These are phyloP conservation scores for Clarireedia sp. DNA, from an alignment of 2,329 filamentous ascomycete species.

Conservation along the genomic window DNA sequence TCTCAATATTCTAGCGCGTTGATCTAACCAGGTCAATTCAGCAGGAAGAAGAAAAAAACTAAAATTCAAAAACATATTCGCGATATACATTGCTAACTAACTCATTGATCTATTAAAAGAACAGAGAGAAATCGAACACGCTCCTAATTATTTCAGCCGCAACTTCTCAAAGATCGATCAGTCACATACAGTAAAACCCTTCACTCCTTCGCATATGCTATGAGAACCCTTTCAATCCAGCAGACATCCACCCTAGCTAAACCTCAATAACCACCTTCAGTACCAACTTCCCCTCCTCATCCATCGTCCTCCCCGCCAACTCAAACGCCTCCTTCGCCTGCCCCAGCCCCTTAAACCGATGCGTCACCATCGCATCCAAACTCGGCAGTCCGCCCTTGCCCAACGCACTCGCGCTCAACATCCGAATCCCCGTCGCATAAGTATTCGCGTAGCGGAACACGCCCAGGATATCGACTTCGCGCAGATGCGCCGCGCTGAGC, in stretches of 20 bases:
- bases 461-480: slow-evolving; percentile 71
- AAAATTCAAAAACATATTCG: too few relatives aligned
- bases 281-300: slow-evolving; percentile 60
- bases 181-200: neutral
- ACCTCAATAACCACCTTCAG: slow-evolving; percentile 63
- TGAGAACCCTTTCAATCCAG: neutral
- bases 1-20: too few relatives aligned
- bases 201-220: neutral
- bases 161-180: too few relatives aligned
- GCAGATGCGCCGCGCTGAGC: slow-evolving; percentile 61
- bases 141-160: too few relatives aligned
- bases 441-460: slow-evolving; percentile 74
- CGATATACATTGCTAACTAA: too few relatives aligned
- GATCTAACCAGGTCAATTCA: too few relatives aligned
- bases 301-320: slow-evolving; percentile 59
- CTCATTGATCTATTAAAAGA: too few relatives aligned
- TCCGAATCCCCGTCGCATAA: slow-evolving; percentile 60
- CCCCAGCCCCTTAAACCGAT: slow-evolving; percentile 58
- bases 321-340: slow-evolving; percentile 58
- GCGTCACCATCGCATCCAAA: slow-evolving; percentile 65
- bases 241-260: slow-evolving; percentile 23
- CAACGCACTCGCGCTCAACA: slow-evolving; percentile 40
- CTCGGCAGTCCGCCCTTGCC: slow-evolving; percentile 40
- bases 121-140: too few relatives aligned
- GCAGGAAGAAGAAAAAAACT: too few relatives aligned